Evolutionary conservation across 169 alveolate species (phyloP).

Genomic region (Plasmodium ovale): DNA sequence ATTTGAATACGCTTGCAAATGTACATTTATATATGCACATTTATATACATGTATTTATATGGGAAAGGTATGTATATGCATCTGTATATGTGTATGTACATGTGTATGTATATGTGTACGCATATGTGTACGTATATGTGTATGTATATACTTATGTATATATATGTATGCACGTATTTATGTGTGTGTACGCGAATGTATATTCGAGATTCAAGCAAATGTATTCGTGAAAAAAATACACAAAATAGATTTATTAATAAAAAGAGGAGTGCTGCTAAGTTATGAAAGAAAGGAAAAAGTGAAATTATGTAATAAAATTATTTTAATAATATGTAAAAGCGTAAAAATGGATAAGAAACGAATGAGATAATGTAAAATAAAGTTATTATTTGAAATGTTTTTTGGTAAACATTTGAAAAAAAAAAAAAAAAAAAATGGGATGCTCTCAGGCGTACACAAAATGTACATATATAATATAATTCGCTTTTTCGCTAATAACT

Average conservation of each 20-base stretch:
- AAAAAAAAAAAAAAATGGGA: too few species aligned
- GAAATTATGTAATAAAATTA: too few species aligned
- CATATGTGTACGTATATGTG: neutral
- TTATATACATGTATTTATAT: neutral
- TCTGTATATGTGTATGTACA: neutral
- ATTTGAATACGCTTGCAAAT: neutral
- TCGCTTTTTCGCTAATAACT: too few species aligned
- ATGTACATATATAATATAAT: too few species aligned
- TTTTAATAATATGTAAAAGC: too few species aligned
- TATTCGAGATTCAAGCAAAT: neutral
- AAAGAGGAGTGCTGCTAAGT: neutral
- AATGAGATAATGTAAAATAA: too few species aligned
- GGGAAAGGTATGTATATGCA: neutral
- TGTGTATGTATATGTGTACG: neutral
- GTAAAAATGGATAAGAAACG: too few species aligned
- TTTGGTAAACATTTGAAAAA: too few species aligned
- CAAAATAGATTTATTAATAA: neutral
- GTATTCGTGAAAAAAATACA: neutral
- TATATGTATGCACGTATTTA: neutral
- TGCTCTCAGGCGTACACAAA: too few species aligned
- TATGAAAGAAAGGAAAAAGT: neutral
- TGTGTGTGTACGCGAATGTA: neutral
- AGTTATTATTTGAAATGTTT: too few species aligned
- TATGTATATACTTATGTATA: neutral
- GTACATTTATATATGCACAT: too few species aligned